phyloP scores from a whole-genome alignment of 2,329 filamentous ascomycete species.

The Pseudophaeomoniella oleicola region DNA sequence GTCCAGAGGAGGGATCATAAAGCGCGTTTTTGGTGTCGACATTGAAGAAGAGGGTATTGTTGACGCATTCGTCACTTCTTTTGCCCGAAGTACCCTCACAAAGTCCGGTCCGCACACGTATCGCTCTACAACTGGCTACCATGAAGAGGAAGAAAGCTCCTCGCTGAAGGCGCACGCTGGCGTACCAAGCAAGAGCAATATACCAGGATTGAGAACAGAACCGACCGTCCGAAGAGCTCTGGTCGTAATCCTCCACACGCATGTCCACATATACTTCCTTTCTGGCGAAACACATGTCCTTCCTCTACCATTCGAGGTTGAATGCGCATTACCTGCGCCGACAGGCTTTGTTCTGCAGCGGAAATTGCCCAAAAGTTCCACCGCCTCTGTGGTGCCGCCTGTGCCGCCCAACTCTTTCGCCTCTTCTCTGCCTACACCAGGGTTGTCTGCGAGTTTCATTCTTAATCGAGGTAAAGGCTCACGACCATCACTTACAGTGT shows the following conservation, averaged over 20 bases:
- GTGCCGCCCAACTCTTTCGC: constrained; percentile 76
- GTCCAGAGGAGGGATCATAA: constrained; percentile 73
- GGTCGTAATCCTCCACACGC: constrained; percentile 81
- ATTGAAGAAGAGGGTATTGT: constrained; percentile 72
- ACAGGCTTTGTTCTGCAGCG: constrained; percentile 76
- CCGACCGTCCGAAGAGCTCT: constrained; percentile 44
- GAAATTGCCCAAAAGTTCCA: constrained; percentile 36
- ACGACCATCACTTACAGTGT: constrained; percentile 35
- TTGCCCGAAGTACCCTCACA: constrained; percentile 43
- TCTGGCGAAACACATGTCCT: constrained; percentile 77
- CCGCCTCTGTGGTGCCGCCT: constrained; percentile 24
- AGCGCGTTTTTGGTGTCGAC: constrained; percentile 73
- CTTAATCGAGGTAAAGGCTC: constrained; percentile 18
- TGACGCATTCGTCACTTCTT: constrained; percentile 77
- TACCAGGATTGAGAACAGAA: neutral
- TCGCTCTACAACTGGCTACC: neutral
- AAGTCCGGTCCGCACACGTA: neutral
- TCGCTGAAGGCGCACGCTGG: neutral
- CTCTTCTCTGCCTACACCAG: constrained; percentile 42
- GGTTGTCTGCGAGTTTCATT: constrained; percentile 19
- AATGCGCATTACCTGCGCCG: constrained; percentile 69
- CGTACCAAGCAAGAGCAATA: constrained; percentile 11
- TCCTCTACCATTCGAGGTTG: constrained; percentile 88
- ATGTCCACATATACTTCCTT: constrained; percentile 87
- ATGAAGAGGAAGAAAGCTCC: neutral